Base-by-base conservation (phyloP, 352 stramenopile genomes). In the Globisporangium cylindrosporum region DNA sequence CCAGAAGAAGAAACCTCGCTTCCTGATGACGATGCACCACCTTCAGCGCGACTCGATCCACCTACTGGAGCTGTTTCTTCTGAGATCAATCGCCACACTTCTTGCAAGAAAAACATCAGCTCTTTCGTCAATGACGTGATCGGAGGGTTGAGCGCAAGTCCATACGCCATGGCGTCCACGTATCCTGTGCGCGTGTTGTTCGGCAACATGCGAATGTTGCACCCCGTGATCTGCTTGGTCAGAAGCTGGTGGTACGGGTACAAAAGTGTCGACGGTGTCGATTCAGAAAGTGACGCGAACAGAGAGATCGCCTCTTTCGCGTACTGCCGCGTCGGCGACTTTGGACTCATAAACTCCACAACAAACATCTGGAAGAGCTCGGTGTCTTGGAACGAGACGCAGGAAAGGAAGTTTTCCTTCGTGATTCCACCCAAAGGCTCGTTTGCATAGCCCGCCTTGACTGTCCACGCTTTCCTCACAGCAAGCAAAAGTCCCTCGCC, bases 361-460 rank as follows among this genome's bases (percentile, higher is more conserved):
- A 96, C 84, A 63, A 95, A 84, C 70, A 95, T 88, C 64, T 95
- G 86, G 32, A 96, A 88, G 9, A 96, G 76, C 60, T 96, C 89
- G 1, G 85, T 93, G 62, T 96, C 84, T 66, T 93, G 87, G 49
- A 95, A 93, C 15, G 83, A 76, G 60, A 88, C 80, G 64, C 85
- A 94, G 4, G 85, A 84, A 59, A 80, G 60, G 22, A 92, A 93
- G 36, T 88, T 77, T 22, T 88, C 82, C 32, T 79, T 80, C 69
- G 79, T 83, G 46, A 78, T 77, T 20, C 75, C 75, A 43, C 72
- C 72, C 34, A 62, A 67, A 60, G 75, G 74, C 38, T 80, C 70
- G 3, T 79, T 62, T 22, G 78, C 74, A 25, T 86, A 84, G 9
- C 64, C 69, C 18, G 53, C 57, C 29, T 78, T 79, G 63, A 88